A percentile compares a stretch with the other conserved stretches of the same genome.
phyloP scores from a whole-genome alignment of 257 asterid genomes.

The Solanum lycopersicoides region DNA sequence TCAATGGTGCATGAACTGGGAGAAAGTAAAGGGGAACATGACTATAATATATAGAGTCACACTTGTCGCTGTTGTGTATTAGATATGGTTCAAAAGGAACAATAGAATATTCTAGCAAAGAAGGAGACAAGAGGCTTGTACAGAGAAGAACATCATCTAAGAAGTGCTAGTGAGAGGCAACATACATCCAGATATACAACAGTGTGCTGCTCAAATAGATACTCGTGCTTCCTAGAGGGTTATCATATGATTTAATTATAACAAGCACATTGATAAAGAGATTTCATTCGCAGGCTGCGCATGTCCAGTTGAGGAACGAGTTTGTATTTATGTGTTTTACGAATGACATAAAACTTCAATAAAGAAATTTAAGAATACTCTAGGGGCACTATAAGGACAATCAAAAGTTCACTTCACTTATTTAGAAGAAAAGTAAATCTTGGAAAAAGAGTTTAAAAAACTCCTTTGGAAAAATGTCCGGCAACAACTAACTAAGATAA shows the following conservation, averaged over 20 bases:
- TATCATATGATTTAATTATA: not conserved
- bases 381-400: not conserved
- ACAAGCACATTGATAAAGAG: not conserved
- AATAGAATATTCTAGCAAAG: not conserved
- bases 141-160: not conserved
- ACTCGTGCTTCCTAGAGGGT: not conserved
- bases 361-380: not conserved
- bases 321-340: not conserved
- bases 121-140: not conserved
- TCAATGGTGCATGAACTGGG: not conserved
- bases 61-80: not conserved
- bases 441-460: too few species aligned
- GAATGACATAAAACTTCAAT: not conserved
- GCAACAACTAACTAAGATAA: not conserved
- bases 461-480: not conserved
- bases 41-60: not conserved
- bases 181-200: not conserved
- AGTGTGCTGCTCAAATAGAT: not conserved
- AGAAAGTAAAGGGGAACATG: not conserved
- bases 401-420: not conserved
- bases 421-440: not conserved
- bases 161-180: not conserved
- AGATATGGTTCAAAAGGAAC: not conserved
- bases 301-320: not conserved
- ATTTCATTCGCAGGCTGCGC: not conserved